Conservation (phyloP, 1,139 yeast genomes). For the Geotrichum klebahnii region DNA sequence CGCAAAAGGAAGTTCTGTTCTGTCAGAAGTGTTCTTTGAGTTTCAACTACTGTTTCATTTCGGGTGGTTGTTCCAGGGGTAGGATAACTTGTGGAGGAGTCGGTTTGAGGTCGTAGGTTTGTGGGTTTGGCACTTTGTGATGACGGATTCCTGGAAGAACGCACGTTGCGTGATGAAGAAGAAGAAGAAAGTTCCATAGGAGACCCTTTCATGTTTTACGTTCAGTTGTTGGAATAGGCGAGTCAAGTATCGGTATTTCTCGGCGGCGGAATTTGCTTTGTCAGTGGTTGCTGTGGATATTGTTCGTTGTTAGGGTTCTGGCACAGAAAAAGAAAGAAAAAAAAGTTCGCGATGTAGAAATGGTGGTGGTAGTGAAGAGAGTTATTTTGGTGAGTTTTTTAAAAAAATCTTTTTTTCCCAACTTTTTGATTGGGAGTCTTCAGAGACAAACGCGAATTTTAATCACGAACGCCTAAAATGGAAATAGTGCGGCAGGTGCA, state of each 20-base stretch:
- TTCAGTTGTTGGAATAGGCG: not conserved
- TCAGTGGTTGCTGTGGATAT: slow-evolving; percentile 1
- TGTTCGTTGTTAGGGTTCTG: slow-evolving; percentile 2
- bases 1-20: too few relatives aligned
- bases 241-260: not conserved
- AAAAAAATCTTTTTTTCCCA: not conserved
- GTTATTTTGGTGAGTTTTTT: not conserved
- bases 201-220: not conserved
- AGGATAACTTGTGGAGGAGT: too few relatives aligned
- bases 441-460: too few relatives aligned
- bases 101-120: too few relatives aligned
- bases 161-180: too few relatives aligned
- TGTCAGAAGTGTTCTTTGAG: too few relatives aligned
- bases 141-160: too few relatives aligned
- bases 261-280: not conserved
- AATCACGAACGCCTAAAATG: not conserved
- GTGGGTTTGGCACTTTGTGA: too few relatives aligned
- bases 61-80: too few relatives aligned
- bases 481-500: not conserved
- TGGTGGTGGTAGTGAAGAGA: slow-evolving; percentile 2
- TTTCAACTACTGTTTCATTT: too few relatives aligned
- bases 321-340: not conserved
- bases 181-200: too few relatives aligned
- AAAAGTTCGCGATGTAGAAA: slow-evolving; percentile 4
- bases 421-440: not conserved